Conservation (phyloP, 305 asterid genomes). For the Fraxinus ornus region DNA sequence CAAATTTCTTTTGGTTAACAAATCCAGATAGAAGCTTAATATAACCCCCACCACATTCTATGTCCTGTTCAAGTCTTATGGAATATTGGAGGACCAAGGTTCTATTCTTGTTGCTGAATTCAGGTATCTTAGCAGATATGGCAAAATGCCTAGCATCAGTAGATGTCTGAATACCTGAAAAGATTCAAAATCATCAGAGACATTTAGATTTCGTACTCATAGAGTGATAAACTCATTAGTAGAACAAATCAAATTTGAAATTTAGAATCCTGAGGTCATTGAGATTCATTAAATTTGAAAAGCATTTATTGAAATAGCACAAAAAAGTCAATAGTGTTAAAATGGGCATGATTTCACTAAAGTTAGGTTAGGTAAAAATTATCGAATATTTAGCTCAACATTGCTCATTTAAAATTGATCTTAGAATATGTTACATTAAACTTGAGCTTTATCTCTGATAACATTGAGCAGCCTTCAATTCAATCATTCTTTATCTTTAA, state of each 20-base stretch:
- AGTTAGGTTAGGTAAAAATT: neutral
- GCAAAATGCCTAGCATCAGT: constrained; percentile 87
- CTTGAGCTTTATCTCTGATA: neutral
- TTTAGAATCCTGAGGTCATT: neutral
- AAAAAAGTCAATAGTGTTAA: neutral
- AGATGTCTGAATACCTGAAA: constrained; percentile 77
- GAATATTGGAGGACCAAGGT: constrained; percentile 86
- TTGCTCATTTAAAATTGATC: neutral
- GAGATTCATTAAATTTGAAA: neutral
- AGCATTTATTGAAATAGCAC: neutral
- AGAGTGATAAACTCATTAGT: neutral
- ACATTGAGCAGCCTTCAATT: neutral
- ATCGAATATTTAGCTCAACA: neutral
- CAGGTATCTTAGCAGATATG: constrained; percentile 86
- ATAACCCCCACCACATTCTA: constrained; percentile 96
- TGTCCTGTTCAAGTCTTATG: constrained; percentile 82
- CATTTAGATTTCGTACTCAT: neutral
- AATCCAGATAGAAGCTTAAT: constrained; percentile 89
- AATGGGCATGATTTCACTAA: neutral
- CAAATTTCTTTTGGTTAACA: constrained; percentile 91
- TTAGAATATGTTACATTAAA: neutral
- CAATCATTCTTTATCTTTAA: neutral
- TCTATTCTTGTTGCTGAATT: constrained; percentile 80
- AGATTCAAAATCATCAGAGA: neutral
- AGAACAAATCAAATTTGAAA: neutral